Base-by-base conservation (phyloP, 2,329 filamentous ascomycete genomes). In the Thielaviopsis ethacetica region DNA sequence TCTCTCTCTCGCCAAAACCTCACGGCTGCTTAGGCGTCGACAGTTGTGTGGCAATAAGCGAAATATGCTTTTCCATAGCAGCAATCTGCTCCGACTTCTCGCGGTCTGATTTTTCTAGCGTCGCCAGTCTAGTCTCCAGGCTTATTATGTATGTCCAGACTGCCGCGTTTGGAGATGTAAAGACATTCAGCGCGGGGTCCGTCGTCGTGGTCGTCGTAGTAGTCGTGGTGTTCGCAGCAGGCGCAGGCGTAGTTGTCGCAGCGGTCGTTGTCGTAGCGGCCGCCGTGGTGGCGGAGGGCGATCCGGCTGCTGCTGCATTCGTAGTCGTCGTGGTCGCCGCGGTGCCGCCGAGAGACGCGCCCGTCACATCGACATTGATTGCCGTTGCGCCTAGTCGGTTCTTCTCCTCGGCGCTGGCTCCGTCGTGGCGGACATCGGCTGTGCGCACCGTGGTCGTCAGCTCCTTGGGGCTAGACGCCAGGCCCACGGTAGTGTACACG, bases 381-480 rank as follows among this genome's bases (percentile, higher is more conserved):
- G 77, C 63, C 84, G 82, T 26, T 83, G 76, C 9, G 80, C 79
- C 62, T 85, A 69, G 67, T 78, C 85, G n/a, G 83, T 86, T 58
- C 81, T 76, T 50, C n/a, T 24, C 41, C 63, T 84, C 82, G 60
- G 81, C 76, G 50, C 73, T 66, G 41, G 78, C 70, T 30, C 68
- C 72, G 56, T 72, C 70, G 17, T 77, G 70, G 63, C 81, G 81
- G 55, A 84, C 75, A 21, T 76, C 67, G 67, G 76, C 21, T 52
- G 54, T 19, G 68, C 57, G 65, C 27, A 71, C 75, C 19, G 77
- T 77, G n/a, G 86, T 85, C 62, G 84, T 90, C 49, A 95, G 75
- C 3, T 90, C 85, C 67, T 91, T 94, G 0, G 90, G 89, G 64
- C 88, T 94, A 70, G 95, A 89, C 2, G 86, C 93, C 74, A 95